Conservation (phyloP, 257 asterid genomes). For the Misopates orontium region DNA sequence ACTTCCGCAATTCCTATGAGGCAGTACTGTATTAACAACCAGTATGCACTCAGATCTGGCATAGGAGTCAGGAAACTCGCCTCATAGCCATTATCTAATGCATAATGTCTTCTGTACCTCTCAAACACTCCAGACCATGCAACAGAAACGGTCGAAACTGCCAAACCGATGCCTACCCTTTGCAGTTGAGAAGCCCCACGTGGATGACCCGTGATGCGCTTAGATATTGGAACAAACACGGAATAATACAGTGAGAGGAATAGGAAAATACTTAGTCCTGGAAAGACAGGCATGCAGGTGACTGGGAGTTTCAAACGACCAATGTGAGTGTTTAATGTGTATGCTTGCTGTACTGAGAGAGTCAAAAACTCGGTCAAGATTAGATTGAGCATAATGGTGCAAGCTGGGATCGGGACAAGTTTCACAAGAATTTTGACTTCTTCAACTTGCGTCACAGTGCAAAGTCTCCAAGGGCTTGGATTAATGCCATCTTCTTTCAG, state of each 20-base stretch:
- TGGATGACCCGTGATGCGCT: conserved; percentile 89
- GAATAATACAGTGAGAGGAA: conserved; percentile 87
- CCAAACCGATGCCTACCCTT: conserved; percentile 93
- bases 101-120: conserved; percentile 79
- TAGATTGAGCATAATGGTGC: conserved; percentile 83
- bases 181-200: conserved; percentile 98
- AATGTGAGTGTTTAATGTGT: conserved; percentile 83
- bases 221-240: conserved; percentile 75
- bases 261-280: conserved; percentile 89
- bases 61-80: conserved; percentile 78
- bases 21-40: conserved; percentile 94
- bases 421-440: conserved; percentile 85
- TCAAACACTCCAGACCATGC: conserved; percentile 87
- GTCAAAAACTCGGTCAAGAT: conserved; percentile 82
- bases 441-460: conserved; percentile 97
- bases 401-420: conserved; percentile 76
- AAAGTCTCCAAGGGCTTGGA: conserved; percentile 85
- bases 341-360: conserved; percentile 93
- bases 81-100: conserved; percentile 68
- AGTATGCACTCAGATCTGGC: conserved; percentile 82
- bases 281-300: conserved; percentile 98
- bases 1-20: conserved; percentile 97
- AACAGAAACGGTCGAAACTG: conserved; percentile 74
- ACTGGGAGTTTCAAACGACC: conserved; percentile 88
- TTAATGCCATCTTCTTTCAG: conserved; percentile 75